Percentiles rank a stretch among this genome's conserved stretches.
phyloP scores from a whole-genome alignment of 2,329 filamentous ascomycete species.

The Alternaria sp. region DNA sequence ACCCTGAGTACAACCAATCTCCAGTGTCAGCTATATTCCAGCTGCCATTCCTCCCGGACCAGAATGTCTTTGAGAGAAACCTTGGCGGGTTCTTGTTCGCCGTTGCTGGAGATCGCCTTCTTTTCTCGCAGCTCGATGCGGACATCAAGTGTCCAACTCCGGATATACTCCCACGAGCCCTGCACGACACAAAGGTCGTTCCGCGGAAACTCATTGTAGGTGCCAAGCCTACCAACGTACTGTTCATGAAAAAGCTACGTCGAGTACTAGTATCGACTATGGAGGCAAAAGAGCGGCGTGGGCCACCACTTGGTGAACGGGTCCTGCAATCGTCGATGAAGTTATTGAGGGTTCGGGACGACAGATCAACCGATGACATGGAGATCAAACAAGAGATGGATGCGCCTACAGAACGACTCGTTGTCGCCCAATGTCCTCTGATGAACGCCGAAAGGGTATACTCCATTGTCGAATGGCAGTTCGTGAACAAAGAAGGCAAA shows the following conservation, averaged over 20 bases:
- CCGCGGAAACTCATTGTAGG: constrained; percentile 38
- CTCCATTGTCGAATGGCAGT: constrained; percentile 71
- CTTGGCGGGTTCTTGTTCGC: constrained; percentile 58
- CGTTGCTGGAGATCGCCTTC: constrained; percentile 57
- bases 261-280: constrained; percentile 61
- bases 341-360: constrained; percentile 35
- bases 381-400: constrained; percentile 37
- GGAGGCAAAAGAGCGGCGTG: constrained; percentile 45
- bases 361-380: constrained; percentile 23
- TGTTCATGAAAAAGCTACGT: constrained; percentile 56
- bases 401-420: constrained; percentile 47
- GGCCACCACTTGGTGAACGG: constrained; percentile 44
- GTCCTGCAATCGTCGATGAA: constrained; percentile 49
- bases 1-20: constrained; percentile 42
- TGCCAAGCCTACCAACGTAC: constrained; percentile 46
- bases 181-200: constrained; percentile 26
- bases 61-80: constrained; percentile 50
- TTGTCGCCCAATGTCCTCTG: constrained; percentile 65
- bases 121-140: constrained; percentile 58
- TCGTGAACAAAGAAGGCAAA: constrained; percentile 62
- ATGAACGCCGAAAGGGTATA: constrained; percentile 67
- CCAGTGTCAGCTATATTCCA: constrained; percentile 46
- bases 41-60: constrained; percentile 29
- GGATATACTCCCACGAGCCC: background rate
- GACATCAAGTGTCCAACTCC: constrained; percentile 33